Conservation (phyloP, 169 alveolate genomes). For the Pseudocohnilembus persalinus region DNA sequence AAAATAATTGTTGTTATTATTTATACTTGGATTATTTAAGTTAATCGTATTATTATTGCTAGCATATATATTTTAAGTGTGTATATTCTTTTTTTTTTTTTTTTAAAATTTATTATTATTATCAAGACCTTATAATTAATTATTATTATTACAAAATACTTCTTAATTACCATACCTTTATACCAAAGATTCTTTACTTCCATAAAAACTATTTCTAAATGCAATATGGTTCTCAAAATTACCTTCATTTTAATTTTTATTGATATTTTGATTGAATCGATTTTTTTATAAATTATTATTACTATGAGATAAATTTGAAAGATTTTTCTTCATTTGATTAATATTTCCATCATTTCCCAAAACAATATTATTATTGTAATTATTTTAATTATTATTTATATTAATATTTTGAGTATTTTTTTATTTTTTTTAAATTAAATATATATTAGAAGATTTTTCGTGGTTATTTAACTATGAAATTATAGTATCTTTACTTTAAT, state of each 20-base stretch:
- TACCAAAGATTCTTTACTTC: constrained; percentile 1
- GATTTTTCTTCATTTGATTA: background rate
- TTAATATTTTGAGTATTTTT: no score
- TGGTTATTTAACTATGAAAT: background rate
- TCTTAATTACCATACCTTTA: background rate
- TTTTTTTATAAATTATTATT: no score
- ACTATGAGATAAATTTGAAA: background rate
- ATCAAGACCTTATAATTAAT: background rate
- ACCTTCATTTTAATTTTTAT: background rate
- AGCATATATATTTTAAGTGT: background rate
- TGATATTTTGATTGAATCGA: background rate
- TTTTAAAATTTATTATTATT: background rate
- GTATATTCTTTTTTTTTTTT: background rate
- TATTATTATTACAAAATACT: background rate
- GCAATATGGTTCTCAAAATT: constrained; percentile 15
- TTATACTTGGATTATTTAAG: background rate
- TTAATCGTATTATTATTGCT: no score
- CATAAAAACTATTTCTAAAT: constrained; percentile 20
- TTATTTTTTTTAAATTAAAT: no score
- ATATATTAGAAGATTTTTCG: background rate
- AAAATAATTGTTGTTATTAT: no score
- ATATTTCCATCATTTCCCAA: no score
- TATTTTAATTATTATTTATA: no score
- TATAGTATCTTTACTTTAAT: background rate
- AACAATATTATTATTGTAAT: background rate